Evolutionary conservation across 1,139 yeast genomes (phyloP).

Genomic region (Lodderomyces theae): DNA sequence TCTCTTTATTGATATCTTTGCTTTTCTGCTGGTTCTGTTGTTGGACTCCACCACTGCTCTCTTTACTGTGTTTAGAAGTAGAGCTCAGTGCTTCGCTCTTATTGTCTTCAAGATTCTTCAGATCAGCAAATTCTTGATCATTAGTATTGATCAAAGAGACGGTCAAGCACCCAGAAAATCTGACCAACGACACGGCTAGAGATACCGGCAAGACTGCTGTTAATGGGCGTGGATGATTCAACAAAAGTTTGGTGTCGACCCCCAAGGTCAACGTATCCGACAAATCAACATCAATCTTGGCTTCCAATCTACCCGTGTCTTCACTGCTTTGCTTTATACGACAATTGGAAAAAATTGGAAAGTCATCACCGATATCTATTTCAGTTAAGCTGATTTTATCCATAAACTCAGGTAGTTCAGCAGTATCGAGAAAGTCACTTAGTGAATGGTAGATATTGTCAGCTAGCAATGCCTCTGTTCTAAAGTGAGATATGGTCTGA

Average conservation of each 20-base stretch:
- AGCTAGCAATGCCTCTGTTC: slow-evolving; percentile 80
- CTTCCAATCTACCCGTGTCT: slow-evolving; percentile 63
- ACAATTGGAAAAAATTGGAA: slow-evolving; percentile 93
- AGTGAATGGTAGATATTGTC: slow-evolving; percentile 82
- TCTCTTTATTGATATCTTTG: background rate
- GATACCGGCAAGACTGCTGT: slow-evolving; percentile 86
- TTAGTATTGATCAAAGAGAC: slow-evolving; percentile 65
- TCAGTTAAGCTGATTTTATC: slow-evolving; percentile 80
- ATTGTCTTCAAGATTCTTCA: slow-evolving; percentile 7
- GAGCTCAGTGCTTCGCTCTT: background rate
- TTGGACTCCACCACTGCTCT: background rate
- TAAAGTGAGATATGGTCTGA: slow-evolving; percentile 80
- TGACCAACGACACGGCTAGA: slow-evolving; percentile 79
- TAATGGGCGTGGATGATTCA: slow-evolving; percentile 82
- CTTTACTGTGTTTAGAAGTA: background rate
- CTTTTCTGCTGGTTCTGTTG: no score
- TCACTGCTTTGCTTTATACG: slow-evolving; percentile 63
- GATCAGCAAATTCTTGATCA: slow-evolving; percentile 32
- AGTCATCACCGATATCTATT: slow-evolving; percentile 91
- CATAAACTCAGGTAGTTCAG: slow-evolving; percentile 72
- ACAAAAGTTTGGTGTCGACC: slow-evolving; percentile 73
- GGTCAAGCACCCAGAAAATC: slow-evolving; percentile 90
- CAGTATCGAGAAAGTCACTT: slow-evolving; percentile 50
- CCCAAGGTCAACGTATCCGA: slow-evolving; percentile 90
- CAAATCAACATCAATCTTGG: slow-evolving; percentile 89